A percentile compares a stretch with the other conserved stretches of the same genome.
Conservation (phyloP, 805 yeast species). For the Yarrowia sp. region DNA sequence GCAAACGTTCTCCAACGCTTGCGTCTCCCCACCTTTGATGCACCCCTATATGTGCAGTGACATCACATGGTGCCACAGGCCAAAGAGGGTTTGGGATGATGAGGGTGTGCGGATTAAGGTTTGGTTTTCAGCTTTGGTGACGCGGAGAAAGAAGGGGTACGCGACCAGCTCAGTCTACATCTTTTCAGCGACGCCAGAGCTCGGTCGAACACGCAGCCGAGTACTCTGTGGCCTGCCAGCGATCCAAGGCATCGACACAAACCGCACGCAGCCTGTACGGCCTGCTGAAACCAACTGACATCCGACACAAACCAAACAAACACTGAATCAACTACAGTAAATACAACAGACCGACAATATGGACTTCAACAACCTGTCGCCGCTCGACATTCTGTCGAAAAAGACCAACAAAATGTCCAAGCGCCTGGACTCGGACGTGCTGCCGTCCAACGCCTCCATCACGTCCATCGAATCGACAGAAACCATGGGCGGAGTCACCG, state of each 20-base stretch:
- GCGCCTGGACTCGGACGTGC: slow-evolving; percentile 26
- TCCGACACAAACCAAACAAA: not conserved
- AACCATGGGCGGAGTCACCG: slow-evolving; percentile 6
- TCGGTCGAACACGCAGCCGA: slow-evolving; percentile 2
- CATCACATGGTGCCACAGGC: slow-evolving; percentile 8
- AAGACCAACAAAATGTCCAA: slow-evolving; percentile 34
- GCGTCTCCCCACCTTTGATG: not conserved
- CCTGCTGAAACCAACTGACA: too few species aligned
- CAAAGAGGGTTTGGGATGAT: not conserved
- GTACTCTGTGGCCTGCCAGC: too few species aligned
- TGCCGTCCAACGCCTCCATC: slow-evolving; percentile 16
- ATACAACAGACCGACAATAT: not conserved
- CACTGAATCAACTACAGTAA: not conserved
- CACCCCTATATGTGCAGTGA: slow-evolving; percentile 18
- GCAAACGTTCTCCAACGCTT: too few species aligned
- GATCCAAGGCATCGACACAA: not conserved
- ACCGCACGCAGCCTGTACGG: not conserved
- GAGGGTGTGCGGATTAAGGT: too few species aligned
- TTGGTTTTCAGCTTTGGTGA: not conserved
- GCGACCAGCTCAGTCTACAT: slow-evolving; percentile 4
- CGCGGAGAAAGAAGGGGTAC: slow-evolving; percentile 25
- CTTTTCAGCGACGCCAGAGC: not conserved
- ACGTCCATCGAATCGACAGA: slow-evolving; percentile 14
- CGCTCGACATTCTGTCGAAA: slow-evolving; percentile 34
- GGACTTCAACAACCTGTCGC: slow-evolving; percentile 32